Percentiles rank a stretch among this genome's conserved stretches.
Conservation (phyloP, 2,329 filamentous ascomycete genomes). For the Clonostachys rhizophaga region DNA sequence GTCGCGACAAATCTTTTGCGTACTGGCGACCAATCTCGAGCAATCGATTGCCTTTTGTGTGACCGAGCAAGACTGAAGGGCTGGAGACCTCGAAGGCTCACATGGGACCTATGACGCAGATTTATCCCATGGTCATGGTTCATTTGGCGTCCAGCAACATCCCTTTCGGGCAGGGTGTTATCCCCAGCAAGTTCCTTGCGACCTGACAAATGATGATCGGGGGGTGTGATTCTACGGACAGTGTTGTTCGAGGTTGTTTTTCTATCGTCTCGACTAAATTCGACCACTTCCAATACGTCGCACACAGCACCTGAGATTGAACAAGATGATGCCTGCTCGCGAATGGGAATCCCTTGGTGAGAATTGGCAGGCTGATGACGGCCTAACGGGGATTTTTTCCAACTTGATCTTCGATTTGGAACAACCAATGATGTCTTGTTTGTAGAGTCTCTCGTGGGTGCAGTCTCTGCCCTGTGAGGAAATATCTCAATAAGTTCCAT, state of each 20-base stretch:
- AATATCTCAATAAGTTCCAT: too few species aligned
- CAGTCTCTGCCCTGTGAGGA: neutral
- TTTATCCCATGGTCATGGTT: constrained; percentile 28
- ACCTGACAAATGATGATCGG: too few species aligned
- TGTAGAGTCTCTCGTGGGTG: neutral
- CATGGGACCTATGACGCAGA: constrained; percentile 45
- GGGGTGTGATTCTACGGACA: too few species aligned
- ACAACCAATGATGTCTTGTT: constrained; percentile 1
- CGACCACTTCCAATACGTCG: too few species aligned
- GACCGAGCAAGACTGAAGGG: constrained; percentile 47
- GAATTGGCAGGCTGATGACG: too few species aligned
- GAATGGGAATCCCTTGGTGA: too few species aligned
- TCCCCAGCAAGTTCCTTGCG: constrained; percentile 9
- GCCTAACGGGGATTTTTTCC: too few species aligned
- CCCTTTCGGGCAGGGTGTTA: constrained; percentile 14
- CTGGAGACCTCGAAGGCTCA: constrained; percentile 44
- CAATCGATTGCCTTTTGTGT: constrained; percentile 60
- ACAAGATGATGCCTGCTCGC: too few species aligned
- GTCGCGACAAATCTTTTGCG: constrained; percentile 66
- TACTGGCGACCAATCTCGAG: constrained; percentile 63
- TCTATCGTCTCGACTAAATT: too few species aligned
- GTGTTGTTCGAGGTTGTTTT: too few species aligned
- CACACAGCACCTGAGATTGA: too few species aligned
- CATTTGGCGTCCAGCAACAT: constrained; percentile 14
- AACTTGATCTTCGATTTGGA: too few species aligned